A percentile compares a stretch with the other conserved stretches of the same genome.
Evolutionary conservation across 345 rosid genomes (phyloP).

Genomic region (Carallia pectinifolia): DNA sequence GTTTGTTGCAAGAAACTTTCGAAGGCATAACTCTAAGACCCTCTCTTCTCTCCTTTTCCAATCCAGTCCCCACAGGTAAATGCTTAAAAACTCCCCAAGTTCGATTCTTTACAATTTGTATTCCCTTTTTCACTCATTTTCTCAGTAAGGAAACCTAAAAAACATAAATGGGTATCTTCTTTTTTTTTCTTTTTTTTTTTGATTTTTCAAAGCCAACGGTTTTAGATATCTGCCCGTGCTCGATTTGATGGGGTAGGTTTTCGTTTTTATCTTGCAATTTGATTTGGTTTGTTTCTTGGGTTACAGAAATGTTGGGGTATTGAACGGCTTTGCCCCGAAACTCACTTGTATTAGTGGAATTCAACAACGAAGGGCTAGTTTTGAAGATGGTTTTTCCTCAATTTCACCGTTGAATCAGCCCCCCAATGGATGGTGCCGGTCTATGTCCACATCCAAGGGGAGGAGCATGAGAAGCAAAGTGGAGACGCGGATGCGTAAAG

Average conservation of each 20-base stretch:
- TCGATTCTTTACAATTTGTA: not conserved
- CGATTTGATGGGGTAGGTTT: not conserved
- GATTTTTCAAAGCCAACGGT: not conserved
- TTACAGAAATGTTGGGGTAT: slow-evolving; percentile 35
- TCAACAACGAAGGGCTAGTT: slow-evolving; percentile 16
- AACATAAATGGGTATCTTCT: not conserved
- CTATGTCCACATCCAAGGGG: slow-evolving; percentile 81
- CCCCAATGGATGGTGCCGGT: slow-evolving; percentile 44
- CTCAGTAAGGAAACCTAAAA: not conserved
- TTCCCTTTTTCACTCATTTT: not conserved
- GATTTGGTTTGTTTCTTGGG: slow-evolving; percentile 1
- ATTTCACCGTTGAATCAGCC: slow-evolving; percentile 15
- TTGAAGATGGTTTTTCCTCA: slow-evolving; percentile 21
- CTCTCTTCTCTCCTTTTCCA: slow-evolving; percentile 44
- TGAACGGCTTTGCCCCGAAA: slow-evolving; percentile 25
- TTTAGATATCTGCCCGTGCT: no score
- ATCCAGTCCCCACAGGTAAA: slow-evolving; percentile 50
- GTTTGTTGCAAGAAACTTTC: slow-evolving; percentile 60
- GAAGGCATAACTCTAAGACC: slow-evolving; percentile 37
- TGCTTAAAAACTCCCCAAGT: not conserved
- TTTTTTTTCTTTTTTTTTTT: not conserved
- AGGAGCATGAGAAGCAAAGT: slow-evolving; percentile 94
- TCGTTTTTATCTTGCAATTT: not conserved
- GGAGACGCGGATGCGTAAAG: slow-evolving; percentile 83
- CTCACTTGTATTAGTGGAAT: slow-evolving; percentile 12